Evolutionary conservation across 1,284 basidiomycete species (phyloP).

Genomic region (Fomitopsis pinicola): DNA sequence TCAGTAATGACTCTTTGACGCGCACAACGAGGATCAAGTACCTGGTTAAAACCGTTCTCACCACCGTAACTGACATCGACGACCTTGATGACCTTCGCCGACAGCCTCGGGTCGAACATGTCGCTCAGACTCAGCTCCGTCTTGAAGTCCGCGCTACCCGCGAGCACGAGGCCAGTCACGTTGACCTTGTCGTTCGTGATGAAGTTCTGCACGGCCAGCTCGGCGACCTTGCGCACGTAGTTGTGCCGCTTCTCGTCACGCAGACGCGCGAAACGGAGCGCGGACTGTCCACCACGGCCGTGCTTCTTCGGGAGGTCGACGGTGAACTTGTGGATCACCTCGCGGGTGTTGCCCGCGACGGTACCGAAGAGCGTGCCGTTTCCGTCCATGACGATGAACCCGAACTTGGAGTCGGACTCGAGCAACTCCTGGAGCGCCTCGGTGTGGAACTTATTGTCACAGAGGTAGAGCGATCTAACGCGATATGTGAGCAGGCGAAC

Average conservation of each 20-base stretch:
- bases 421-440: constrained; percentile 95
- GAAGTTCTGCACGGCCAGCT: constrained; percentile 96
- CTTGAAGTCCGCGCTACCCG: constrained; percentile 98
- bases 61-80: constrained; percentile 99
- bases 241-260: constrained; percentile 99
- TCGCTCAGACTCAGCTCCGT: constrained; percentile 96
- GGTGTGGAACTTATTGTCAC: constrained; percentile 99
- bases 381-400: constrained; percentile 99
- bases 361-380: constrained; percentile 96
- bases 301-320: constrained; percentile 99
- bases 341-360: constrained; percentile 95
- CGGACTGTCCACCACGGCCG: constrained; percentile 99
- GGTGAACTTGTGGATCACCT: constrained; percentile 96
- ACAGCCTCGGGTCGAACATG: constrained; percentile 90
- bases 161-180: constrained; percentile 94
- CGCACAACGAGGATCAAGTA: constrained; percentile 24
- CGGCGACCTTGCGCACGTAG: constrained; percentile 98
- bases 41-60: constrained; percentile 99
- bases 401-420: constrained; percentile 97
- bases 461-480: constrained; percentile 89
- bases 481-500: neutral
- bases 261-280: constrained; percentile 98
- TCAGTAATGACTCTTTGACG: neutral
- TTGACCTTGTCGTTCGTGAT: constrained; percentile 99
- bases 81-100: constrained; percentile 91